Base-by-base conservation (phyloP, 345 rosid species). In the Cardamine chenopodiifolia region DNA sequence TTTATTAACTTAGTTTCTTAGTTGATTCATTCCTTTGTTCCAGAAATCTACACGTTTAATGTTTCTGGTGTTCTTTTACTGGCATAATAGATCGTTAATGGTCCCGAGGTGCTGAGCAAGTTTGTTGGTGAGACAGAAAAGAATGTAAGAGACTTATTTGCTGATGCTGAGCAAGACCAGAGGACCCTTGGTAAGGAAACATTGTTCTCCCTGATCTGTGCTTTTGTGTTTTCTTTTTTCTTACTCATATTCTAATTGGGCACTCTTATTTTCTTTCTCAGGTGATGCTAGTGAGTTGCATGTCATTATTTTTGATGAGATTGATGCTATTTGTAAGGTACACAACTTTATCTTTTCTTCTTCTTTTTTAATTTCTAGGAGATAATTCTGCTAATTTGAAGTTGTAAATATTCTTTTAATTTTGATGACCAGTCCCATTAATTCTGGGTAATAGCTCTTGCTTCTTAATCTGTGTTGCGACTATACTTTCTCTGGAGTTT, bases 241-340 rank as follows among this genome's bases (percentile, higher is more conserved):
- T 37, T 52, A 74, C 26, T 6, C 49, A 19, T 55, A 14, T 47
- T 52, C 59, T 79, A 29, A 76, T 62, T 56, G 45, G 6, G 64
- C 57, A 66, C 5, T 50, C 66, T 34, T 40, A 37, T 59, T 69
- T 73, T 78, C 49, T 54, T 70, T 84, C 80, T 74, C 90, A 92
- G 98, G 99, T 45, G 97, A 96, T 42, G 90, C 90, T 73, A 90
- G 98, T 81, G 98, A 92, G 32, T 80, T 92, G 85, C 99, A 96
- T 83, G 98, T 96, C 64, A 90, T 96, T 71, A 90, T 96, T 39
- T 96, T 96, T 83, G 96, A 96, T 81, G 99, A 96, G 82, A 96
- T 96, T 86, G 99, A 96, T 90, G 98, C 99, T 72, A 92, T 96
- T 62, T 96, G 99, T 79, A 96, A 96, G 99, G 99, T 96, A 87